Conservation (phyloP, 2,329 filamentous ascomycete genomes). For the Hymenoscyphus scutula region DNA sequence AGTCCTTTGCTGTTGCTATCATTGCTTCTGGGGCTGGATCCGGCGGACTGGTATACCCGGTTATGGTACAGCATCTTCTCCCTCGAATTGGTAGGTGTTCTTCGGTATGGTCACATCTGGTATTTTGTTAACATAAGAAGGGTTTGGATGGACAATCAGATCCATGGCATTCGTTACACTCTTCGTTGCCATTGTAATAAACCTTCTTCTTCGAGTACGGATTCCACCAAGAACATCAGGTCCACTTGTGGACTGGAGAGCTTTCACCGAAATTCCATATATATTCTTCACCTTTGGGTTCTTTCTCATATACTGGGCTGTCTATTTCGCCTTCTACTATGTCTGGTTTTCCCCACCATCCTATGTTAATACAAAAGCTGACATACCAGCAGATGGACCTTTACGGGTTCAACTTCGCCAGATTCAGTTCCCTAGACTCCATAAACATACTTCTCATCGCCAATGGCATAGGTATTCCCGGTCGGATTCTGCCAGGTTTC, state of each 20-base stretch:
- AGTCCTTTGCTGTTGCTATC: conserved; percentile 40
- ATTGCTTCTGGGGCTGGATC: conserved; percentile 40
- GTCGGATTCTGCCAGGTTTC: conserved; percentile 45
- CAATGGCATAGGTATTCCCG: conserved; percentile 49
- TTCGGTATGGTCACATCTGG: background rate
- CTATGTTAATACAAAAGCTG: background rate
- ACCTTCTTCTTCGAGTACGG: background rate
- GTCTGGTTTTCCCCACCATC: background rate
- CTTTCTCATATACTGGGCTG: conserved; percentile 4
- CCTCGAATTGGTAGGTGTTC: conserved; percentile 37
- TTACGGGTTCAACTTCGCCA: conserved; percentile 38
- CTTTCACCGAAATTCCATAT: conserved; percentile 6
- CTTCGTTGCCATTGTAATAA: background rate
- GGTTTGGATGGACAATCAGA: conserved; percentile 46
- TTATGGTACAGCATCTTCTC: conserved; percentile 43
- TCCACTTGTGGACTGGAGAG: background rate
- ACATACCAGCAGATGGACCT: conserved; percentile 35
- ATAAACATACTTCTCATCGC: conserved; percentile 46
- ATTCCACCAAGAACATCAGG: background rate
- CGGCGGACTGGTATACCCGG: conserved; percentile 46
- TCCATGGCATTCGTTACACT: conserved; percentile 44
- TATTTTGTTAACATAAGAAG: background rate
- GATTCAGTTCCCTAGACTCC: conserved; percentile 36
- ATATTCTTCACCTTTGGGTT: background rate
- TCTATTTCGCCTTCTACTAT: conserved; percentile 10